Evolutionary conservation across 306 rosid genomes (phyloP).

Genomic region (Vachellia pachyceras): DNA sequence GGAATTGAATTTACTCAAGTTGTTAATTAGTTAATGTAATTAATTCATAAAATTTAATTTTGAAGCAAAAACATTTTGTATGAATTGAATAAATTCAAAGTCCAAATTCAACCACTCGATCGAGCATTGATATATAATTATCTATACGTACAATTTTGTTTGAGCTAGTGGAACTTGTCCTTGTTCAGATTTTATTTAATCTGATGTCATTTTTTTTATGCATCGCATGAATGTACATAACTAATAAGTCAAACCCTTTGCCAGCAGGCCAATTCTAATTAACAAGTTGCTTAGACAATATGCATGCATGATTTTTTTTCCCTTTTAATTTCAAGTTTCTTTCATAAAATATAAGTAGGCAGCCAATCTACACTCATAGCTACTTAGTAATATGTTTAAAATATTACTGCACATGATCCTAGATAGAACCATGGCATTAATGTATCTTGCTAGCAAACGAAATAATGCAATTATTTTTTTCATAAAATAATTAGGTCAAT

Average conservation of each 20-base stretch:
- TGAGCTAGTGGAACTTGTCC: not conserved
- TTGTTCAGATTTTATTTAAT: not conserved
- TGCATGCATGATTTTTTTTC: not conserved
- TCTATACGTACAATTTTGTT: not conserved
- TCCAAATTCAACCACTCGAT: slow-evolving; percentile 22
- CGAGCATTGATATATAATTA: not conserved
- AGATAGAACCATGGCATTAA: slow-evolving; percentile 6
- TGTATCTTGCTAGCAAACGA: slow-evolving; percentile 40
- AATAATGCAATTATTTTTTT: slow-evolving; percentile 24
- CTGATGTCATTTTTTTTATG: slow-evolving; percentile 1
- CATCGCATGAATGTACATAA: not conserved
- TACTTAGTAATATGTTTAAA: not conserved
- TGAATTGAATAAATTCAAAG: not conserved
- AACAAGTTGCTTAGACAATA: not conserved
- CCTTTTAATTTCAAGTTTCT: not conserved
- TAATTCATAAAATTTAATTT: not conserved
- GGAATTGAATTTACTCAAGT: not conserved
- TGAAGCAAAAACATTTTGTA: not conserved
- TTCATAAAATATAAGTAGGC: not conserved
- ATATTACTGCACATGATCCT: slow-evolving; percentile 34
- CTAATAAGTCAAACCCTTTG: not conserved
- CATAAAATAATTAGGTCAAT: slow-evolving; percentile 11
- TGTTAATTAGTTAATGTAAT: not conserved
- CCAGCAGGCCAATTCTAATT: slow-evolving; percentile 3
- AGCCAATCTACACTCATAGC: not conserved